Percentiles rank a stretch among this genome's conserved stretches.
phyloP scores from a whole-genome alignment of 176 grass and related monocot species.

The Canna indica region DNA sequence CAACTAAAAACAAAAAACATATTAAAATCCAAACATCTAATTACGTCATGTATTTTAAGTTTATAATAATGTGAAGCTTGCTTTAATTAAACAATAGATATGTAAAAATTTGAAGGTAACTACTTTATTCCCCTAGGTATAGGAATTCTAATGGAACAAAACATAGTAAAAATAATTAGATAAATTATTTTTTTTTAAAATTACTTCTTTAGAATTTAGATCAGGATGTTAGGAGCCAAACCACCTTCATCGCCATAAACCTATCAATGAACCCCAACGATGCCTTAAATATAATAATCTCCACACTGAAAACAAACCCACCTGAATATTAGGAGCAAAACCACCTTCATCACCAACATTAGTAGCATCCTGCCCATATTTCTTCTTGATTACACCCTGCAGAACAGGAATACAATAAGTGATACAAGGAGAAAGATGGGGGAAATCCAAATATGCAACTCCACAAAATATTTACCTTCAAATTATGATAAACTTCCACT shows the following conservation, averaged over 20 bases:
- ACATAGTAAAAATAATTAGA: not conserved
- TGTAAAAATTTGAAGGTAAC: not conserved
- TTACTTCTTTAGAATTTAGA: not conserved
- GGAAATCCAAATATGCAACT: not conserved
- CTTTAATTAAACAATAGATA: not conserved
- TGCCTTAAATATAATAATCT: not conserved
- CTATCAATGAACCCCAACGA: not conserved
- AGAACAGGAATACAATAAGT: conserved; percentile 6
- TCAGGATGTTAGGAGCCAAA: not conserved
- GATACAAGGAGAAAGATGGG: not conserved
- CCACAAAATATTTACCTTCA: conserved; percentile 41
- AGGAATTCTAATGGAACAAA: not conserved
- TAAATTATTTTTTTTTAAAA: not conserved
- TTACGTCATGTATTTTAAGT: too few relatives aligned
- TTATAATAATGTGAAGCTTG: not conserved
- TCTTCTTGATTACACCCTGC: conserved; percentile 86
- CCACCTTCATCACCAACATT: conserved; percentile 97
- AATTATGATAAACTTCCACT: conserved; percentile 87
- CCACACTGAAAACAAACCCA: conserved; percentile 16
- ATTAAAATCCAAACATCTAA: too few relatives aligned
- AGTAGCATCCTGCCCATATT: conserved; percentile 93
- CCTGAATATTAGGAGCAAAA: conserved; percentile 97
- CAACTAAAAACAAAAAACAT: too few relatives aligned
- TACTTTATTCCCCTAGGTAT: not conserved
- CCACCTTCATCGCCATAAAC: not conserved